Conservation (phyloP, 768 basidiomycete genomes). For the Rhizopogon roseolus region DNA sequence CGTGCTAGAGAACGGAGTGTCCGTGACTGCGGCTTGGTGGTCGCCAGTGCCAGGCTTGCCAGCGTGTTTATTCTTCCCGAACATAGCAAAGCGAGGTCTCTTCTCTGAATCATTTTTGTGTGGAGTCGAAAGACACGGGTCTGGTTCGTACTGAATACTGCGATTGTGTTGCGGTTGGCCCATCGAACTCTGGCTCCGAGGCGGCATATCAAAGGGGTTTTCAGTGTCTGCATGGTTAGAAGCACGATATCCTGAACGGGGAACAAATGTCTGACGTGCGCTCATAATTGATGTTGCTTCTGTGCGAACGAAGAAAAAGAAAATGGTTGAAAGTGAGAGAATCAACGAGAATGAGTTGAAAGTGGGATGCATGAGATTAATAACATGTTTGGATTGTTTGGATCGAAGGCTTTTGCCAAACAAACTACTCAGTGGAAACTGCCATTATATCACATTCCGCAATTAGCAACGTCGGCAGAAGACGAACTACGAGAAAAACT, state of each 20-base stretch:
- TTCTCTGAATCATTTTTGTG: neutral
- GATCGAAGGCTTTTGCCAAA: too few relatives aligned
- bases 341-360: too few relatives aligned
- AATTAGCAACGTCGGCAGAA: too few relatives aligned
- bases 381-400: too few relatives aligned
- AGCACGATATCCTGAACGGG: conserved; percentile 1
- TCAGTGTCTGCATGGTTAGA: neutral
- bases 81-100: neutral
- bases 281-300: neutral
- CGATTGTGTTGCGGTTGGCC: neutral
- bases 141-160: neutral
- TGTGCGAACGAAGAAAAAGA: neutral
- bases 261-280: neutral
- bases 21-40: neutral
- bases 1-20: neutral
- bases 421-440: too few relatives aligned
- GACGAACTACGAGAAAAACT: too few relatives aligned
- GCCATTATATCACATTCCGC: too few relatives aligned
- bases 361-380: too few relatives aligned
- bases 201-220: neutral
- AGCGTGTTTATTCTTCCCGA: neutral
- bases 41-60: neutral
- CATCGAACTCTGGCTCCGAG: neutral
- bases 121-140: too few relatives aligned
- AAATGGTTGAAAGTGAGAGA: too few relatives aligned